These are phyloP conservation scores for Claviceps sp. DNA, from an alignment of 2,329 filamentous ascomycete genomes.

Conservation along the genomic window DNA sequence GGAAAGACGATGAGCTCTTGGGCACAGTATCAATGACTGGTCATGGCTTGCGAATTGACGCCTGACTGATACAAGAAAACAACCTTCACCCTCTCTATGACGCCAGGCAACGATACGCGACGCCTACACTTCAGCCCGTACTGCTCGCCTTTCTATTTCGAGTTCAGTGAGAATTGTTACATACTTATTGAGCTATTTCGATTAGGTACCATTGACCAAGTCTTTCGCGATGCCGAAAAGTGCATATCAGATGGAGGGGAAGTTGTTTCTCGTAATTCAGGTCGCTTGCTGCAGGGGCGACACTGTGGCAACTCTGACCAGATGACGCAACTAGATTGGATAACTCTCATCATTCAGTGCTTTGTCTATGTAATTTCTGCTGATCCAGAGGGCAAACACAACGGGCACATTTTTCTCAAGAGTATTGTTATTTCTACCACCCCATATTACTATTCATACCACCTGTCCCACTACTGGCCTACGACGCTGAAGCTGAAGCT, in stretches of 20 bases:
- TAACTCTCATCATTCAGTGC: too few relatives aligned
- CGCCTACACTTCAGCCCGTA: neutral
- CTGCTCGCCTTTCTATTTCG: neutral
- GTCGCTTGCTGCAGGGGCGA: neutral
- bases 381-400: too few relatives aligned
- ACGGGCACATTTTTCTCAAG: too few relatives aligned
- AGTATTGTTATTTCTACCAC: too few relatives aligned
- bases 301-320: too few relatives aligned
- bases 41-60: conserved; percentile 31
- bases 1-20: conserved; percentile 9
- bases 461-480: too few relatives aligned
- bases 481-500: too few relatives aligned
- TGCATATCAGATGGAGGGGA: neutral
- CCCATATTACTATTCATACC: too few relatives aligned
- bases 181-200: neutral
- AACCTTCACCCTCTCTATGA: conserved; percentile 17
- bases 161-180: neutral
- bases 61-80: conserved; percentile 22
- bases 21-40: conserved; percentile 16
- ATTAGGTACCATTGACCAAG: neutral
- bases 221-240: neutral
- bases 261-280: neutral
- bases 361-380: too few relatives aligned
- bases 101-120: neutral
- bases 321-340: too few relatives aligned